A percentile compares a stretch with the other conserved stretches of the same genome.
Evolutionary conservation across 2,329 filamentous ascomycete genomes (phyloP).

Genomic region (Pezicula rhizophila): DNA sequence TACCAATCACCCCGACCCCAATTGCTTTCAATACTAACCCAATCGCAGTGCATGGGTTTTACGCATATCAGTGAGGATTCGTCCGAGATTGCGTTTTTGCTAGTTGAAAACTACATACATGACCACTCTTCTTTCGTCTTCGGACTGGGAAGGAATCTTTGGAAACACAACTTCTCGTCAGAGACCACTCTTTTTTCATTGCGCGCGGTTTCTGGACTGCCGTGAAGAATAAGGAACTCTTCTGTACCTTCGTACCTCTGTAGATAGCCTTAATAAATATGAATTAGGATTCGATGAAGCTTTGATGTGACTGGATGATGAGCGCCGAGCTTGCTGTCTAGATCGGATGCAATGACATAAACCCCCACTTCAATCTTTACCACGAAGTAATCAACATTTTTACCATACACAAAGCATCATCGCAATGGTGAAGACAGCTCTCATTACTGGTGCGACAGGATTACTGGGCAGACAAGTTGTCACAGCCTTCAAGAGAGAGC

Average conservation of each 20-base stretch:
- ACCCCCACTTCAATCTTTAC: neutral
- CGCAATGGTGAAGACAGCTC: constrained; percentile 44
- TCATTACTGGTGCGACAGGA: constrained; percentile 81
- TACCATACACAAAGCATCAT: constrained; percentile 1
- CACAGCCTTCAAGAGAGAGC: constrained; percentile 58
- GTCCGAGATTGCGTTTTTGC: constrained; percentile 85
- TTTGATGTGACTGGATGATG: no score
- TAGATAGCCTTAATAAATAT: no score
- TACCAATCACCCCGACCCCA: constrained; percentile 16
- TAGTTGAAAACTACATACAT: constrained; percentile 50
- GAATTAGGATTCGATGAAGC: no score
- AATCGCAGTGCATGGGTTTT: constrained; percentile 48
- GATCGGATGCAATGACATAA: neutral
- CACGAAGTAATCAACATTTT: constrained; percentile 3
- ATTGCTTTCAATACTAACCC: neutral
- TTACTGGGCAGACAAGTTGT: constrained; percentile 76
- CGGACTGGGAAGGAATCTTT: constrained; percentile 76
- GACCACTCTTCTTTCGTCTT: constrained; percentile 68
- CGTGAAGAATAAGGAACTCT: constrained; percentile 41
- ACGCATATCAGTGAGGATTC: constrained; percentile 81
- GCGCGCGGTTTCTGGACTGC: constrained; percentile 35
- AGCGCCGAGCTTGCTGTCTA: no score
- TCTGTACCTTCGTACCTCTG: no score
- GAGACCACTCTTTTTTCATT: constrained; percentile 42
- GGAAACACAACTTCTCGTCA: constrained; percentile 40